A percentile compares a stretch with the other conserved stretches of the same genome.
These are phyloP conservation scores for Suhomyces tanzawaensis DNA, from an alignment of 805 yeast genomes.

Conservation along the genomic window DNA sequence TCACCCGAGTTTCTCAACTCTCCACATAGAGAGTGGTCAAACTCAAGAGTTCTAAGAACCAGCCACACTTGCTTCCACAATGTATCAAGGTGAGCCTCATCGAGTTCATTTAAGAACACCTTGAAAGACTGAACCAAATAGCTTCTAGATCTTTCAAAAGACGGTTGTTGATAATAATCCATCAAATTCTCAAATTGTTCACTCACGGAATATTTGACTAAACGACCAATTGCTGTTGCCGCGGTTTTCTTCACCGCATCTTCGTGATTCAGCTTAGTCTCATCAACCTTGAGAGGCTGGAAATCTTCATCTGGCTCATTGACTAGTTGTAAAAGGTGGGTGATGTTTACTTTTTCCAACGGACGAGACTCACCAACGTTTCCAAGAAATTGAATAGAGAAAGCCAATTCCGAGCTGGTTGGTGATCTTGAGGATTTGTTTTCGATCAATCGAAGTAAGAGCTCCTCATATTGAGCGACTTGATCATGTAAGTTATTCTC, in stretches of 20 bases:
- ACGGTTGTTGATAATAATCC: slow-evolving; percentile 5
- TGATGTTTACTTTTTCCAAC: slow-evolving; percentile 23
- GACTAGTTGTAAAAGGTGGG: slow-evolving; percentile 34
- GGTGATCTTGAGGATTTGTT: slow-evolving; percentile 28
- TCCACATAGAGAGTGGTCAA: slow-evolving; percentile 16
- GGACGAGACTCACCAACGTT: slow-evolving; percentile 35
- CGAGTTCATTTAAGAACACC: slow-evolving; percentile 6
- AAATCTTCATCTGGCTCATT: slow-evolving; percentile 16
- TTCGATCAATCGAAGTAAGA: slow-evolving; percentile 30
- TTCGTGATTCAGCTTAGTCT: slow-evolving; percentile 7
- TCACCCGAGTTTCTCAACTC: slow-evolving; percentile 38
- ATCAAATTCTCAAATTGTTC: slow-evolving; percentile 6
- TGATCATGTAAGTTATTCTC: slow-evolving; percentile 18
- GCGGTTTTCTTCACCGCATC: slow-evolving; percentile 9
- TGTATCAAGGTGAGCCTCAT: slow-evolving; percentile 20
- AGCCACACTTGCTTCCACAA: slow-evolving; percentile 25
- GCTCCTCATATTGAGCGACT: slow-evolving; percentile 24
- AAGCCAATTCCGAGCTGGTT: slow-evolving; percentile 18
- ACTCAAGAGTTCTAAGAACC: slow-evolving; percentile 13
- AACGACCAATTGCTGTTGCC: slow-evolving; percentile 10
- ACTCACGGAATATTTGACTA: slow-evolving; percentile 7
- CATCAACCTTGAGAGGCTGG: slow-evolving; percentile 4
- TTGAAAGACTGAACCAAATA: slow-evolving; percentile 20
- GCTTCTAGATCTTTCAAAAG: slow-evolving; percentile 4
- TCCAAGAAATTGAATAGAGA: slow-evolving; percentile 48